A percentile compares a stretch with the other conserved stretches of the same genome.
Conservation (phyloP, 108 stramenopile species). For the Conticribra weissflogii region DNA sequence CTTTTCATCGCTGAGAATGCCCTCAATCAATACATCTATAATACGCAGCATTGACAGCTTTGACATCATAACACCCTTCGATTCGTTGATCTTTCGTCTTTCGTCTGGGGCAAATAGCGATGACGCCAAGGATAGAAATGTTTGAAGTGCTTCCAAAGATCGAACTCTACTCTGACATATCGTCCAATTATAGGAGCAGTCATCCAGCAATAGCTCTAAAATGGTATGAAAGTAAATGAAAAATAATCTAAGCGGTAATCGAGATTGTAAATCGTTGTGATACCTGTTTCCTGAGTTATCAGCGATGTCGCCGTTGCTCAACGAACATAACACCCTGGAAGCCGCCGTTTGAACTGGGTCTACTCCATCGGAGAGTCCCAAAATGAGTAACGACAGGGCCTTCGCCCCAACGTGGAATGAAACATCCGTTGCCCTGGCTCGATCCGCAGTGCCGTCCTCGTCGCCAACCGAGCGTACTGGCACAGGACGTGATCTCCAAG, state of each 20-base stretch:
- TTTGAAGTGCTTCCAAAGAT: constrained; percentile 40
- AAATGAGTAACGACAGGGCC: constrained; percentile 27
- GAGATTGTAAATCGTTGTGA: no score
- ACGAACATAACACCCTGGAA: no score
- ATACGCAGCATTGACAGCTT: constrained; percentile 4
- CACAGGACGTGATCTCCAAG: constrained; percentile 28
- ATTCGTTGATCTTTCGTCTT: no score
- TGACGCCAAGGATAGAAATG: constrained; percentile 29
- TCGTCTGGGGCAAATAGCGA: no score
- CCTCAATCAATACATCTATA: constrained; percentile 21
- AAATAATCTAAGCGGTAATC: no score
- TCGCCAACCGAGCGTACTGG: background rate
- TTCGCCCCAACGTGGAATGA: constrained; percentile 17
- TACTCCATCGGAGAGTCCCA: constrained; percentile 34
- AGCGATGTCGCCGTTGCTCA: no score
- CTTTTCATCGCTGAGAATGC: constrained; percentile 40
- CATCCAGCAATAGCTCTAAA: constrained; percentile 15
- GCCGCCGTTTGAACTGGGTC: constrained; percentile 17
- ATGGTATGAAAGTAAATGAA: constrained; percentile 25
- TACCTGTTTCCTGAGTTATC: no score
- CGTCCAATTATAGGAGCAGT: constrained; percentile 25
- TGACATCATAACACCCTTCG: no score
- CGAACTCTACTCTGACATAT: constrained; percentile 31
- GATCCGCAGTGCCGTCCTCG: background rate
- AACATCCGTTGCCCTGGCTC: constrained; percentile 4